phyloP scores from a whole-genome alignment of 2,329 filamentous ascomycete genomes.

The Colletotrichum sojae region DNA sequence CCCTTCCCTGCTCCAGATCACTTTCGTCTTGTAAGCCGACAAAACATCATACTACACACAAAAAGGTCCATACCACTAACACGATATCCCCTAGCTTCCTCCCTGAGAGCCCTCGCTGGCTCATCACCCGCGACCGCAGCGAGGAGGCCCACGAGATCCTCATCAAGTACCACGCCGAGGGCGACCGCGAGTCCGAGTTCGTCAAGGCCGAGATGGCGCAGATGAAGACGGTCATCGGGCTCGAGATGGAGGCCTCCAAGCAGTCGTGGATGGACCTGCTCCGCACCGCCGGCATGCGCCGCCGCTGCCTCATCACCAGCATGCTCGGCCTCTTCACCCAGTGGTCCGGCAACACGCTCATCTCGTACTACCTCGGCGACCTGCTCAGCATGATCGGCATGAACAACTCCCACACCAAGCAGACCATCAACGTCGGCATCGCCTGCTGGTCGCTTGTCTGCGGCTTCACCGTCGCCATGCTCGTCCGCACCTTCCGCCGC shows the following conservation, averaged over 20 bases:
- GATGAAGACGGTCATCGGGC: constrained; percentile 69
- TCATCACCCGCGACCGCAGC: constrained; percentile 48
- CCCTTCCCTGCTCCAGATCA: constrained; percentile 58
- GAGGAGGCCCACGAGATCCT: constrained; percentile 52
- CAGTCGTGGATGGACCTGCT: constrained; percentile 68
- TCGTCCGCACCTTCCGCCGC: constrained; percentile 59
- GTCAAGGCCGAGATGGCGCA: constrained; percentile 73
- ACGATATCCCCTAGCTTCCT: constrained; percentile 40
- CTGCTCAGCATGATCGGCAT: constrained; percentile 62
- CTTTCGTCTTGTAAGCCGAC: constrained; percentile 55
- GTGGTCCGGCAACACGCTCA: constrained; percentile 66
- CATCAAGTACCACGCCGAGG: constrained; percentile 65
- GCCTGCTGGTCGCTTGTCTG: constrained; percentile 63
- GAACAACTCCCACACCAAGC: constrained; percentile 55
- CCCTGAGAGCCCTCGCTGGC: constrained; percentile 53
- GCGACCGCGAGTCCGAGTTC: constrained; percentile 63
- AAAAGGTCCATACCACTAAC: background rate
- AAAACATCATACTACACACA: no score
- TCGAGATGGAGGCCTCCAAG: constrained; percentile 68
- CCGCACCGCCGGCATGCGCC: constrained; percentile 63
- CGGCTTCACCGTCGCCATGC: constrained; percentile 57
- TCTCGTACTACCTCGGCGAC: constrained; percentile 63
- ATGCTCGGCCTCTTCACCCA: constrained; percentile 69
- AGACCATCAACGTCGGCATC: constrained; percentile 62
- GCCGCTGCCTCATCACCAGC: constrained; percentile 62